Evolutionary conservation across 495 filamentous ascomycete species (phyloP), one percentile per base, ranked within the genome.

Genomic region (Penicillium maclennaniae): DNA sequence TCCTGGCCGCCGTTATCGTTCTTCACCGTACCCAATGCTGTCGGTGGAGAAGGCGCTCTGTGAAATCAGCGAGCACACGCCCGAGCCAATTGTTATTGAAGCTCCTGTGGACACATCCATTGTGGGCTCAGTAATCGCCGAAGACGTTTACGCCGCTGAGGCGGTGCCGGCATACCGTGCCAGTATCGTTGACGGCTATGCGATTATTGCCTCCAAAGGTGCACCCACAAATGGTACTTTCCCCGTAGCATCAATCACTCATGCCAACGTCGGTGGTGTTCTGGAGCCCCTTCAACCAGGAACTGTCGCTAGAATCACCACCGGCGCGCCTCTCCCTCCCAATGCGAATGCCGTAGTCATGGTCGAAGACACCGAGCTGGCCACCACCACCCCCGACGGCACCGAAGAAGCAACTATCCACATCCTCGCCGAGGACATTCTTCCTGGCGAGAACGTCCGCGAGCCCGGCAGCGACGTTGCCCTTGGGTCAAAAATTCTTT

Each of bases 101-200:
- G 70, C 72, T 17, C 79, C 79, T 12, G 87, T 96, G 27, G 72
- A 81, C 49, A 73, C 75, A 23, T 62, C 65, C 10, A 67, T 97
- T 0, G 82, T 90, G 7, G 91, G 91, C 9, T 77, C 80, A 43
- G 83, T 97, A 5, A 73, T 97, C 9, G 93, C 92, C 6, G 82
- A 88, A 65, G 88, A 95, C 62, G 84, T 97, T 36, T 80, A 76
- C 42, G 89, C 93, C 4, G 65, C 73, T 20, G 92, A 96, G 62
- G 75, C 84, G 14, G 95, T 97, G 0, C 93, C 93, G 5, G 93
- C 95, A 6, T 99, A 89, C 70, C 81, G 88, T 46, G 93, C 93
- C 38, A 96, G 91, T 62, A 99, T 96, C 51, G 95, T 99, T 3
- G 93, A 99, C 65, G 93, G 93, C 10, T 99, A 99, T 63, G 95